Evolutionary conservation across 495 filamentous ascomycete species (phyloP).

Genomic region (Penicillium waksmanii): DNA sequence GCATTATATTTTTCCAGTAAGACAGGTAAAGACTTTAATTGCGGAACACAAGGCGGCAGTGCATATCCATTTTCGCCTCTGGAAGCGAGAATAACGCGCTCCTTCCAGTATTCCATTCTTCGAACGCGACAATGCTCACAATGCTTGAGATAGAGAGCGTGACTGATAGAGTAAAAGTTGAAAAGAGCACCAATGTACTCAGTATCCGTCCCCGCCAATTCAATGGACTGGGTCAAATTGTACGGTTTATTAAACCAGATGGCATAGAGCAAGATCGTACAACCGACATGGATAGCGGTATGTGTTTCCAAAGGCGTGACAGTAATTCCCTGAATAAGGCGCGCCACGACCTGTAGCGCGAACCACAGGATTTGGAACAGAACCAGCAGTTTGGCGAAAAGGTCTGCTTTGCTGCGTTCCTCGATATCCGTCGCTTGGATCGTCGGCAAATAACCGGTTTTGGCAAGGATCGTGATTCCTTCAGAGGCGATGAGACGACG

Average conservation of each 20-base stretch:
- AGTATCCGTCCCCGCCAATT: neutral
- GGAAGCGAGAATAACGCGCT: neutral
- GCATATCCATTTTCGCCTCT: neutral
- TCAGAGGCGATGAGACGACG: neutral
- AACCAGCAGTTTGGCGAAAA: neutral
- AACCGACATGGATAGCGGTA: neutral
- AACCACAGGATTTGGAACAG: neutral
- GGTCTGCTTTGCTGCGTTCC: neutral
- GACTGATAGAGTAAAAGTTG: slow-evolving; percentile 1
- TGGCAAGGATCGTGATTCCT: neutral
- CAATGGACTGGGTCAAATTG: neutral
- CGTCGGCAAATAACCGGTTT: neutral
- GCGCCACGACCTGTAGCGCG: slow-evolving; percentile 1
- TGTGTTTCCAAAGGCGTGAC: slow-evolving; percentile 4
- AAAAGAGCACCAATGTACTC: neutral
- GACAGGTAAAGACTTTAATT: neutral
- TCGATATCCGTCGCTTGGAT: neutral
- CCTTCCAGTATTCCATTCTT: slow-evolving; percentile 1
- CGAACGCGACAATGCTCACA: neutral
- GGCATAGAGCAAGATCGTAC: neutral
- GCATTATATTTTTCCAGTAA: neutral
- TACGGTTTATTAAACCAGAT: slow-evolving; percentile 1
- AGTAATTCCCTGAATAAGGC: neutral
- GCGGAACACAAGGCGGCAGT: neutral
- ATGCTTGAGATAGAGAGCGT: neutral